phyloP scores from a whole-genome alignment of 2,329 filamentous ascomycete genomes.

The Byssochlamys sp. region DNA sequence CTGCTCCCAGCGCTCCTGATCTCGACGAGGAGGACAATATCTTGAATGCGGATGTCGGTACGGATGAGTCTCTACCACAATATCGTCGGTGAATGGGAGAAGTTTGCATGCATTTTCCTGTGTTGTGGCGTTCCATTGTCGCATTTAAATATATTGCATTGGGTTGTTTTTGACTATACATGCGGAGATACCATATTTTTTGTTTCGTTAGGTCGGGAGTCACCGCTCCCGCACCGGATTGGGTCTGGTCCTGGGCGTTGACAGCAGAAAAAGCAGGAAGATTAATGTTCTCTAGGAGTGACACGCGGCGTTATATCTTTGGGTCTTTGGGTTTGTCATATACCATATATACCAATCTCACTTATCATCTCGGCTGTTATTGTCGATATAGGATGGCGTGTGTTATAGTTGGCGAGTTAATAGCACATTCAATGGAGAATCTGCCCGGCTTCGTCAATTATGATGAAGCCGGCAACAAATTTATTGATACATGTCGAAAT shows the following conservation, averaged over 20 bases:
- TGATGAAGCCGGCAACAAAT: background rate
- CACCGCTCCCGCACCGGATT: background rate
- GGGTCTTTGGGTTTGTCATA: background rate
- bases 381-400: background rate
- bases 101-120: slow-evolving; percentile 4
- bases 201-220: background rate
- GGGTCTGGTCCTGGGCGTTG: background rate
- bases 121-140: slow-evolving; percentile 1
- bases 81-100: slow-evolving; percentile 30
- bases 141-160: slow-evolving; percentile 17
- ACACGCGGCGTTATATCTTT: background rate
- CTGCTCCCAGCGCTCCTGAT: slow-evolving; percentile 47
- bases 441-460: background rate
- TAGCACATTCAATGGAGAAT: background rate
- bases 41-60: slow-evolving; percentile 26
- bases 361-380: background rate
- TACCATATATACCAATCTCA: background rate
- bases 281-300: background rate
- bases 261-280: background rate
- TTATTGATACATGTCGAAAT: background rate
- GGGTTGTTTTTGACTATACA: slow-evolving; percentile 12
- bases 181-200: slow-evolving; percentile 24
- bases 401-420: background rate
- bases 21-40: slow-evolving; percentile 47
- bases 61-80: slow-evolving; percentile 33